Evolutionary conservation across 1,284 basidiomycete species (phyloP).

Genomic region (Microbotryum silenes-acaulis): DNA sequence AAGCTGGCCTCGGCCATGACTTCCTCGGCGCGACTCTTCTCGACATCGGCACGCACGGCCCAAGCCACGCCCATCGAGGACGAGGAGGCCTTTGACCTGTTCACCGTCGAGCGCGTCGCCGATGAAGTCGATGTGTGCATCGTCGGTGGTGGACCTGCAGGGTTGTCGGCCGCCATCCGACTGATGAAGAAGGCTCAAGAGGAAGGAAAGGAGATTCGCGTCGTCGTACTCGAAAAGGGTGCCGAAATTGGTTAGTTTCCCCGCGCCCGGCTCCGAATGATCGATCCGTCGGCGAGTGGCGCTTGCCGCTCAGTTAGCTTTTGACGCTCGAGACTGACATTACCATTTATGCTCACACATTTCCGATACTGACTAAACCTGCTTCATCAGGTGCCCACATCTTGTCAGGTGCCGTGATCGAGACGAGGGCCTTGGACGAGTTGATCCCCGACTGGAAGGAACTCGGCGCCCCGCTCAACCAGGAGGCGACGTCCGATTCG

Average conservation of each 20-base stretch:
- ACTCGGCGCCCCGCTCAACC: constrained; percentile 56
- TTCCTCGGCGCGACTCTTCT: neutral
- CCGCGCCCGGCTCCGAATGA: too few species aligned
- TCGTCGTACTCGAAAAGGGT: constrained; percentile 93
- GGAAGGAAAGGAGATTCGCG: constrained; percentile 59
- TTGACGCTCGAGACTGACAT: neutral
- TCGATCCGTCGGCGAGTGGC: too few species aligned
- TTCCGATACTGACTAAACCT: neutral
- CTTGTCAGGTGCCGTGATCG: constrained; percentile 90
- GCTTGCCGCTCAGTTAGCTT: neutral
- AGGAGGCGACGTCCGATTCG: constrained; percentile 66
- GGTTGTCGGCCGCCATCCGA: constrained; percentile 89
- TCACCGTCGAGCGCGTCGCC: constrained; percentile 59
- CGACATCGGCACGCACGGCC: neutral
- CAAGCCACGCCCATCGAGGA: constrained; percentile 2
- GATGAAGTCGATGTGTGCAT: constrained; percentile 96
- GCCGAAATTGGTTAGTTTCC: constrained; percentile 69
- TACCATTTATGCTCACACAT: neutral
- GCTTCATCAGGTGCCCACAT: constrained; percentile 71
- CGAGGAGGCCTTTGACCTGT: constrained; percentile 1
- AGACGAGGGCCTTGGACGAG: constrained; percentile 84
- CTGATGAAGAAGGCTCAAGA: constrained; percentile 87
- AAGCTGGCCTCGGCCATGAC: too few species aligned
- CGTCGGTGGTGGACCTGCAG: constrained; percentile 91
- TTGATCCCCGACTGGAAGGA: constrained; percentile 81